Evolutionary conservation across 305 asterid genomes (phyloP).

Genomic region (Solanum hybrid): DNA sequence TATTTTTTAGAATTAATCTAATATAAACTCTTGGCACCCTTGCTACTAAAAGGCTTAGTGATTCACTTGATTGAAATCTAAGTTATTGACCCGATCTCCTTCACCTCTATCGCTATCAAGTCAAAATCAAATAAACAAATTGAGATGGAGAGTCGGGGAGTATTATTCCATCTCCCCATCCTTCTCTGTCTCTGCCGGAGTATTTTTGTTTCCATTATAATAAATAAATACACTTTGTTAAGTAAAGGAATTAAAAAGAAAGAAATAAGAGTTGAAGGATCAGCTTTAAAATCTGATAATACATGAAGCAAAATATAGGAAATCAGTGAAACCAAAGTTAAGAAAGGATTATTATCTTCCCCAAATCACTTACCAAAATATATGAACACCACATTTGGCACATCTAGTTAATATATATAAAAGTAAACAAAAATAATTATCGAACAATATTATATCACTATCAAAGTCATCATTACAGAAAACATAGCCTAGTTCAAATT

Average conservation of each 20-base stretch:
- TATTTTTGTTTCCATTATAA: too few relatives aligned
- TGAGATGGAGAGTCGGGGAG: neutral
- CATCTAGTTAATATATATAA: neutral
- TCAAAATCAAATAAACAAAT: too few relatives aligned
- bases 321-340: neutral
- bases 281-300: neutral
- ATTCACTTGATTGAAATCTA: neutral
- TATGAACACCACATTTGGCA: neutral
- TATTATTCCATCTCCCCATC: neutral
- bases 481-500: neutral
- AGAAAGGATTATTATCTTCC: neutral
- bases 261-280: neutral
- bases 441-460: neutral
- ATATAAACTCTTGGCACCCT: neutral
- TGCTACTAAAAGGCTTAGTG: neutral
- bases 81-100: neutral
- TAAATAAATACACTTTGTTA: neutral
- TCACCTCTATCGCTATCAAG: neutral
- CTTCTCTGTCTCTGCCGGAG: neutral
- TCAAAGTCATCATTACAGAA: neutral
- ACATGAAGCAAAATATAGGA: neutral
- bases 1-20: neutral
- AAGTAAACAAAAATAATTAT: neutral
- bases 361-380: neutral
- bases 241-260: neutral